Evolutionary conservation across 306 rosid species (phyloP).

Genomic region (Prosopis cineraria): DNA sequence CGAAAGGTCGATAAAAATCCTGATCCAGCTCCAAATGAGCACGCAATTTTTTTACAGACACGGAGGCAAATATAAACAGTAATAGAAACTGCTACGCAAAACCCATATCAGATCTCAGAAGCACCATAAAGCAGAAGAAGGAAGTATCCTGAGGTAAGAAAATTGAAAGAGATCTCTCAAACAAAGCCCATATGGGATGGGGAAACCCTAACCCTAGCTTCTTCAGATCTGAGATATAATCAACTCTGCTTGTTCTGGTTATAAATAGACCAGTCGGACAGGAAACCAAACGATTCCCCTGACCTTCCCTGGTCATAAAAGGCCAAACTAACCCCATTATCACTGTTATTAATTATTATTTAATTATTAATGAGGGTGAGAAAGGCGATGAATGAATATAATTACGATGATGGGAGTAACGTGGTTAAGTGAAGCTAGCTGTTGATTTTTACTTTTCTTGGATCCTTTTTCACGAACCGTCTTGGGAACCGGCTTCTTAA

Average conservation of each 20-base stretch:
- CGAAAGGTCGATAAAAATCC: not conserved
- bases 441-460: conserved; percentile 11
- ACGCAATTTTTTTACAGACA: too few relatives aligned
- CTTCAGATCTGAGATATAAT: not conserved
- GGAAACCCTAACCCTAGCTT: not conserved
- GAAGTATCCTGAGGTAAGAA: not conserved
- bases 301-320: not conserved
- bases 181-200: not conserved
- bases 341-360: not conserved
- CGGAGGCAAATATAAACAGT: too few relatives aligned
- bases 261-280: conserved; percentile 2
- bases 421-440: not conserved
- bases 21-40: too few relatives aligned
- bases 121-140: not conserved
- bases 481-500: conserved; percentile 45
- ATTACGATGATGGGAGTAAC: not conserved
- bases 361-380: not conserved
- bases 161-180: not conserved
- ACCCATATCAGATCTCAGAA: not conserved
- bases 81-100: not conserved
- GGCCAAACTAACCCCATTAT: not conserved
- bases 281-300: not conserved
- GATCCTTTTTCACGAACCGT: conserved; percentile 27
- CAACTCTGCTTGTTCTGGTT: not conserved
- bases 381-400: not conserved